phyloP scores from a whole-genome alignment of 768 basidiomycete genomes.

The Tricholoma hemisulphureum region DNA sequence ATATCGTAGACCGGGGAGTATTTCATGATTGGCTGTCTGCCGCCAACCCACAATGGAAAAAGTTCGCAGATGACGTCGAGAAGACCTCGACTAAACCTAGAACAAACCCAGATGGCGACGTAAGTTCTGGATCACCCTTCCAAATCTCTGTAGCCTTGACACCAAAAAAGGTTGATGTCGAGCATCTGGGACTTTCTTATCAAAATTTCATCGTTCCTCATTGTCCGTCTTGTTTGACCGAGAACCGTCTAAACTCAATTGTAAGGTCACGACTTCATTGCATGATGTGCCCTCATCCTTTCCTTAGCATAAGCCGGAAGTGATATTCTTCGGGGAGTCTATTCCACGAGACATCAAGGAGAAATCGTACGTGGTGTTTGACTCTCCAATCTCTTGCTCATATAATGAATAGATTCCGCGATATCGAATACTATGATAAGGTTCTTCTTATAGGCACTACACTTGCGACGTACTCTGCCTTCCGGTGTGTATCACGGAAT shows the following conservation, averaged over 20 bases:
- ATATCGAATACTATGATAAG: conserved; percentile 60
- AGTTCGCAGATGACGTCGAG: conserved; percentile 63
- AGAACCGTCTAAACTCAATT: conserved; percentile 56
- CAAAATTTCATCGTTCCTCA: conserved; percentile 76
- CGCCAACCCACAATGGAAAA: conserved; percentile 79
- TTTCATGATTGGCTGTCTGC: conserved; percentile 76
- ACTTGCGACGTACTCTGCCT: conserved; percentile 91
- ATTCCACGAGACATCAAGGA: conserved; percentile 64
- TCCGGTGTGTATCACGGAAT: conserved; percentile 48
- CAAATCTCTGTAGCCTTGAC: background rate
- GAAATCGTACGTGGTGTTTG: conserved; percentile 56
- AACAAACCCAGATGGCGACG: conserved; percentile 95
- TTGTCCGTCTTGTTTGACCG: conserved; percentile 64
- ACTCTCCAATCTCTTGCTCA: background rate
- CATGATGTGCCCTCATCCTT: conserved; percentile 3
- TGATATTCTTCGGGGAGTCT: conserved; percentile 90
- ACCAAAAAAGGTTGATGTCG: conserved; percentile 67
- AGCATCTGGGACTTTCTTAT: conserved; percentile 67
- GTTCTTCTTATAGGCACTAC: conserved; percentile 87
- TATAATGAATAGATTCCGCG: conserved; percentile 42
- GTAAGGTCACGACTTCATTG: conserved; percentile 34
- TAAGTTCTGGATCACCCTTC: conserved; percentile 31
- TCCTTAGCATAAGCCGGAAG: conserved; percentile 70
- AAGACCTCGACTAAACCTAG: conserved; percentile 56
- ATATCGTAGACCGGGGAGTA: conserved; percentile 57